Percentiles rank a stretch among this genome's conserved stretches.
These are phyloP conservation scores for Saturnispora gosingensis DNA, from an alignment of 805 yeast species.

Conservation along the genomic window DNA sequence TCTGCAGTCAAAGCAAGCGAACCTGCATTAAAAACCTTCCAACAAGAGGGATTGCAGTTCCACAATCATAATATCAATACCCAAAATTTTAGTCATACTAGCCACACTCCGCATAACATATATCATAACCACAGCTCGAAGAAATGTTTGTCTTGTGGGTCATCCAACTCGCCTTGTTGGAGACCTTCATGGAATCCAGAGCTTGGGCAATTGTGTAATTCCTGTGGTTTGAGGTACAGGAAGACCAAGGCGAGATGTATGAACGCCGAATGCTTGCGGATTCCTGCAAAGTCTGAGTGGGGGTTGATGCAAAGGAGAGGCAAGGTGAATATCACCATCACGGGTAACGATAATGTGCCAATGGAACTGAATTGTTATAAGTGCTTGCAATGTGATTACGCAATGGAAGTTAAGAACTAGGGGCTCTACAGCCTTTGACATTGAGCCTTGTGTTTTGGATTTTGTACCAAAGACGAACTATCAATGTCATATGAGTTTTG, in stretches of 20 bases:
- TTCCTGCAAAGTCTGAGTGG: conserved; percentile 97
- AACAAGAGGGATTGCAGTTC: background rate
- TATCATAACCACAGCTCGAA: conserved; percentile 28
- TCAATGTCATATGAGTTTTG: background rate
- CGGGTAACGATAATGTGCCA: conserved; percentile 8
- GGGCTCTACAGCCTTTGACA: background rate
- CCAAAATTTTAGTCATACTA: background rate
- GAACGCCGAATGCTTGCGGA: conserved; percentile 64
- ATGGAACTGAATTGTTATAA: conserved; percentile 27
- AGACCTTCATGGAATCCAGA: conserved; percentile 90
- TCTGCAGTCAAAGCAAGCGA: background rate
- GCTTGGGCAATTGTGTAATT: conserved; percentile 93
- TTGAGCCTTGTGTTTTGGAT: background rate
- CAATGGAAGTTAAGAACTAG: conserved; percentile 35
- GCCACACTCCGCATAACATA: conserved; percentile 4
- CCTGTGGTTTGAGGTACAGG: conserved; percentile 91
- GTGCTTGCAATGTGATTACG: conserved; percentile 53
- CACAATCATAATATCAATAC: background rate
- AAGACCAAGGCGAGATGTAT: conserved; percentile 90
- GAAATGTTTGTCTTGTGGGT: conserved; percentile 82
- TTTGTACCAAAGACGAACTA: background rate
- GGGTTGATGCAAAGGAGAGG: conserved; percentile 74
- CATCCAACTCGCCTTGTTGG: conserved; percentile 95
- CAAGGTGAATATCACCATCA: conserved; percentile 24
- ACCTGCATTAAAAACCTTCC: background rate